Base-by-base conservation (phyloP, 805 yeast species). In the Ogataea minuta region DNA sequence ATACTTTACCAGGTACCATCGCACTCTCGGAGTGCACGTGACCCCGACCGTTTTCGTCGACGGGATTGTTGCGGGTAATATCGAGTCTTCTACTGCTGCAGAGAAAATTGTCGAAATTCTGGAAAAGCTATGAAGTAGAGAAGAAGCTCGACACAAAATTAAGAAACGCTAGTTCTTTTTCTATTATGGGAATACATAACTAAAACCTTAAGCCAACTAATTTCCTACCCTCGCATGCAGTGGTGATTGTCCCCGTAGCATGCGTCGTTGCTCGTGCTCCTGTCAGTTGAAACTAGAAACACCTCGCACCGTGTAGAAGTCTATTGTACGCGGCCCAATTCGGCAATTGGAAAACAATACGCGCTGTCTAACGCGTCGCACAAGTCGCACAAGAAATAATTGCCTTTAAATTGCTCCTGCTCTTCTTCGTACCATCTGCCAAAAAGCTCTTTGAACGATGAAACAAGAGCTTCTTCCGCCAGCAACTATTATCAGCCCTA, bases 21-120 rank as follows among this genome's bases (percentile, higher is more conserved):
- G 96, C 57, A 86, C 85, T 43, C 75, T 80, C 28, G 88, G 91
- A 30, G 76, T 84, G 26, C 95, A 88, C 56, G 81, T 84, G n/a
- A 84, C 93, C 3, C 96, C 96, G 14, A 81, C 93, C 4, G 84
- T 85, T 10, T 60, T 74, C 14, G 64, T 87, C 27, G 75, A 86
- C 57, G 95, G 95, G 1, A 75, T 83, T 34, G 68, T 70, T 15
- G 74, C 72, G 46, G 66, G 68, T 24, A 51, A 68, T 6, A 71
- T 87, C 52, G 84, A 81, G 51, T 78, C 88, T 29, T 77, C 88
- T 7, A 74, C 79, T 35, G 65, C 75, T 4, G 52, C 68, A 4
- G 78, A 68, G 3, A 71, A 70, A 20, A 61, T 76, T 44, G 58
- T 69, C 10, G 58, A 67, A 23, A 56, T 63, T 9, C 61, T 76